Evolutionary conservation across 208 protist species (phyloP).

Genomic region (Leishmania aethiopica): DNA sequence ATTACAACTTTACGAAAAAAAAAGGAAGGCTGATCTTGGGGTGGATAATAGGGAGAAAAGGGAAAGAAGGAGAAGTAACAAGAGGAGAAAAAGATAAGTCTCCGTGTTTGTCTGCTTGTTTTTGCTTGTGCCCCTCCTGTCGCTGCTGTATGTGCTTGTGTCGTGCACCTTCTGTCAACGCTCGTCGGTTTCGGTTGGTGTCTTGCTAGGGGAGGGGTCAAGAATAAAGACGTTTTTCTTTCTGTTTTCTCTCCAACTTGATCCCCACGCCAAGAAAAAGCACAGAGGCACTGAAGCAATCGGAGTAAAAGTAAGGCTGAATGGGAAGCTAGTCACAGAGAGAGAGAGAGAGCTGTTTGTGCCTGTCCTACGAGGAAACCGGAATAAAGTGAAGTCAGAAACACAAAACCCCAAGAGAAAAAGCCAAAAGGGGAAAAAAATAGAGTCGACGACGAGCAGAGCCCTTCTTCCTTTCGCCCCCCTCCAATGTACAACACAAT

Average conservation of each 20-base stretch:
- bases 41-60: neutral
- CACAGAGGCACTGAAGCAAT: conserved; percentile 11
- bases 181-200: neutral
- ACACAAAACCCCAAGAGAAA: neutral
- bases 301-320: neutral
- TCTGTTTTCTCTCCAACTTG: neutral
- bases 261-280: conserved; percentile 1
- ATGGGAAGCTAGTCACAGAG: neutral
- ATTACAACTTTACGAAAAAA: neutral
- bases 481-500: conserved; percentile 5
- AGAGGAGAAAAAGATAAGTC: neutral
- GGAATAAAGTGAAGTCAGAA: neutral
- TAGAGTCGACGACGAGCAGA: neutral
- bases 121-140: neutral
- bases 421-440: neutral
- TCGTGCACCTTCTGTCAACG: neutral
- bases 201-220: neutral
- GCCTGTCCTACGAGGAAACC: neutral
- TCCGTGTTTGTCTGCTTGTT: neutral
- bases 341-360: neutral
- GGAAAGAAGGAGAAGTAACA: neutral
- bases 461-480: neutral
- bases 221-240: neutral
- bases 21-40: conserved; percentile 6
- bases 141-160: neutral